Evolutionary conservation across 148 eudicot species (phyloP).

Genomic region (Talinum fruticosum): DNA sequence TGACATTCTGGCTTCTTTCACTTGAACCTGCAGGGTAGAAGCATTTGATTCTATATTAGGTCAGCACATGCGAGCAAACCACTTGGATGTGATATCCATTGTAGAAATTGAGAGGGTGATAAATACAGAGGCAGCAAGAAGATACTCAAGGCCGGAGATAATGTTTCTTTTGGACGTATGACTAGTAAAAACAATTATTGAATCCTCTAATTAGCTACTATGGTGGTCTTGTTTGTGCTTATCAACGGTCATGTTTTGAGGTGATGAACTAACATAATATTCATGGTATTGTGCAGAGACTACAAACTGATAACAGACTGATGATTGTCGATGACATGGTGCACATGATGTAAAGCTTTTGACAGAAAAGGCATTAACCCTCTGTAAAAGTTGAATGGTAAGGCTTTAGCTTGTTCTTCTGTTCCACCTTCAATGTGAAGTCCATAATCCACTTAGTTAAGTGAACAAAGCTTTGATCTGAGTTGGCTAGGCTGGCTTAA

Average conservation of each 20-base stretch:
- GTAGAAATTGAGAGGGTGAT: conserved; percentile 65
- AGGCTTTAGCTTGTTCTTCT: background rate
- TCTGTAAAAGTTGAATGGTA: conserved; percentile 8
- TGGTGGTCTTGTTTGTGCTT: background rate
- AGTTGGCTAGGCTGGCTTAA: background rate
- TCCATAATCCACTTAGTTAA: background rate
- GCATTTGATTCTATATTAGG: conserved; percentile 68
- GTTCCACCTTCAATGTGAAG: background rate
- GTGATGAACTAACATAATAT: conserved; percentile 6
- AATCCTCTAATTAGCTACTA: background rate
- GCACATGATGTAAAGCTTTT: conserved; percentile 40
- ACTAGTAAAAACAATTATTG: background rate
- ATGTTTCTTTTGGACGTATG: conserved; percentile 63
- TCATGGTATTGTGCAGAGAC: conserved; percentile 34
- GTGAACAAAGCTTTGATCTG: background rate
- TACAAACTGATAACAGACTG: conserved; percentile 45
- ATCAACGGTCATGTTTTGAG: background rate
- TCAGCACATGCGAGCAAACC: conserved; percentile 74
- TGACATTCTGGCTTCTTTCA: conserved; percentile 11
- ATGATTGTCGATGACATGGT: conserved; percentile 43
- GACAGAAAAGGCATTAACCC: conserved; percentile 1
- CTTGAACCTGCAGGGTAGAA: conserved; percentile 48
- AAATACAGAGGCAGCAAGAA: conserved; percentile 56
- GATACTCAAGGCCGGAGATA: conserved; percentile 63
- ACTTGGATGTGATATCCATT: conserved; percentile 69